phyloP scores from a whole-genome alignment of 2,329 filamentous ascomycete genomes.

The Alternaria conjuncta region DNA sequence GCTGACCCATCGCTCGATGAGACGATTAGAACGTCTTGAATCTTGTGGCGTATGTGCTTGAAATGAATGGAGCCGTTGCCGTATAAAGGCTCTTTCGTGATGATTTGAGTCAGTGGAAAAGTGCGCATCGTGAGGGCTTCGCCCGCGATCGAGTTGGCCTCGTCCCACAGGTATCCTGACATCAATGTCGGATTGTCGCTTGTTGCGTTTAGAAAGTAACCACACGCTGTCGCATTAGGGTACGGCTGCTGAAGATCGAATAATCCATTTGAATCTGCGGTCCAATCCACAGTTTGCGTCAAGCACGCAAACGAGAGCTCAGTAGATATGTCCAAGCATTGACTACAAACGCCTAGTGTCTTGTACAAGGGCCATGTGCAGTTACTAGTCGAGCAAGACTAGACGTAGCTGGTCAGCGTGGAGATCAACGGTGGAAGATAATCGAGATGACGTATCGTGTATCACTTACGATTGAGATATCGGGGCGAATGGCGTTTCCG shows the following conservation, averaged over 20 bases:
- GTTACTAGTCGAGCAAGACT: slow-evolving; percentile 36
- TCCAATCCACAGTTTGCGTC: too few relatives aligned
- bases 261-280: too few relatives aligned
- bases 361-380: slow-evolving; percentile 40
- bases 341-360: slow-evolving; percentile 28
- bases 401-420: too few relatives aligned
- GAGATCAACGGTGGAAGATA: slow-evolving; percentile 13
- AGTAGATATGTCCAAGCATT: too few relatives aligned
- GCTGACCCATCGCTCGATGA: not conserved
- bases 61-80: slow-evolving; percentile 25
- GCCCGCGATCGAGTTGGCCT: too few relatives aligned
- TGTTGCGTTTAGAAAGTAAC: too few relatives aligned
- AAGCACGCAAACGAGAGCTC: too few relatives aligned
- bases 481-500: slow-evolving; percentile 5
- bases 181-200: too few relatives aligned
- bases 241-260: too few relatives aligned
- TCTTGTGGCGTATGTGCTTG: slow-evolving; percentile 22
- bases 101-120: slow-evolving; percentile 9
- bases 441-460: slow-evolving; percentile 20
- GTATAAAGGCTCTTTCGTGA: not conserved
- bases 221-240: too few relatives aligned
- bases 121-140: slow-evolving; percentile 24
- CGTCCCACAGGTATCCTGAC: too few relatives aligned
- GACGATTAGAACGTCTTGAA: slow-evolving; percentile 23
- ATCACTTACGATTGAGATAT: slow-evolving; percentile 15